phyloP scores from a whole-genome alignment of 2,329 filamentous ascomycete genomes.

The Sclerotinia sclerotiorum region DNA sequence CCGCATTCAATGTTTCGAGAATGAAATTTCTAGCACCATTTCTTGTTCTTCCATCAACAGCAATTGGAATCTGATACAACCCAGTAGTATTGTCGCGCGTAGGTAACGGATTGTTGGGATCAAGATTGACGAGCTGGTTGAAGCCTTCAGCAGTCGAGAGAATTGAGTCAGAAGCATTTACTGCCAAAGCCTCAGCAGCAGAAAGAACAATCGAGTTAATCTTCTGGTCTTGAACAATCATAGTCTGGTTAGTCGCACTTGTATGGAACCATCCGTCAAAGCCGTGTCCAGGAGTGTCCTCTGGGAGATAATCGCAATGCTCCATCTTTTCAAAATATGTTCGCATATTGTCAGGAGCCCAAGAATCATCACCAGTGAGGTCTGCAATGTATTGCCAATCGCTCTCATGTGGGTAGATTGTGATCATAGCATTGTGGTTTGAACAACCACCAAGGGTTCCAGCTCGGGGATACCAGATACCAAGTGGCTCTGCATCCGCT shows the following conservation, averaged over 20 bases:
- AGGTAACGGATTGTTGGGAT: conserved; percentile 33
- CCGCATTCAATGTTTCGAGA: conserved; percentile 32
- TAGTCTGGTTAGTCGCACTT: conserved; percentile 26
- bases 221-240: conserved; percentile 28
- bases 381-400: conserved; percentile 34
- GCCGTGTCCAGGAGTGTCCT: conserved; percentile 38
- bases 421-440: conserved; percentile 32
- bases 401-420: conserved; percentile 29
- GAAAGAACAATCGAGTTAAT: conserved; percentile 2
- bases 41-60: conserved; percentile 28
- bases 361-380: conserved; percentile 35
- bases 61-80: conserved; percentile 35
- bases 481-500: conserved; percentile 30
- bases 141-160: neutral
- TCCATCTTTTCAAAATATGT: conserved; percentile 47
- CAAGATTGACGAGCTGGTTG: conserved; percentile 27
- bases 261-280: conserved; percentile 39
- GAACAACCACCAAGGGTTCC: conserved; percentile 39
- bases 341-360: conserved; percentile 44
- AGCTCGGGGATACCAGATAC: conserved; percentile 39
- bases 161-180: neutral
- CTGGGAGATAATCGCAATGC: conserved; percentile 45
- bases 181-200: neutral
- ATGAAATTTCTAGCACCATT: conserved; percentile 33
- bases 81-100: conserved; percentile 31